Evolutionary conservation across 805 yeast species (phyloP), one percentile per base, ranked within the genome.

Genomic region (Scheffersomyces amazonensis): DNA sequence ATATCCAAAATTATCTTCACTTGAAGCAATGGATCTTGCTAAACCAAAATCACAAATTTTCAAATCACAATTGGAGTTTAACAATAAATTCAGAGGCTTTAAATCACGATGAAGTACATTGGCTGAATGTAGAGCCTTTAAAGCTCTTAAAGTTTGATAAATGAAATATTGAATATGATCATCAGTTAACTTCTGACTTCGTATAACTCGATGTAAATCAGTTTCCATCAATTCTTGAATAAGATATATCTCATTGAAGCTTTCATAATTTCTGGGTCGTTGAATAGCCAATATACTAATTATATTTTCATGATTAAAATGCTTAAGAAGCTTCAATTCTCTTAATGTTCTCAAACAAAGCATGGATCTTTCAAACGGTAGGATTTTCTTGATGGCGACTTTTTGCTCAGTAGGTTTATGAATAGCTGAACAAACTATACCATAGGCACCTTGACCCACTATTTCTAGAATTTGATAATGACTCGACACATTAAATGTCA

Each of bases 361-460:
- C 81, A 91, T 78, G 34, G 91, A 76, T 44, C 95, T 76, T 50
- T 84, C 95, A 56, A 91, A 91, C 10, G 97, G 97, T 55, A 84
- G 85, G 47, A 91, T 88, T 64, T 90, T 91, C 62, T 91, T 91
- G 54, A 91, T 89, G 29, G 98, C 98, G n/a, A 91, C 97, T 46
- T 80, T 80, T 49, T 84, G 90, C 38, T 83, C 83, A 1, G 93
- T 77, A 5, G 96, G 96, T 53, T 78, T 77, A 62, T 91, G 96
- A 9, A 81, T 64, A 0, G 97, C 97, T 9, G 91, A 79, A 60
- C 96, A 81, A 9, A 91, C 98, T 10, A 90, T 80, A 5, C 98
- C 98, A 56, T 91, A 91, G 0, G 98, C 97, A 15, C 98, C 98
- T 61, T 89, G 96, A 7, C 98, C 98, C 2, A 91, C 81, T 12